A percentile compares a stretch with the other conserved stretches of the same genome.
These are phyloP conservation scores for Phoma sp. DNA, from an alignment of 2,329 filamentous ascomycete species.

Conservation along the genomic window DNA sequence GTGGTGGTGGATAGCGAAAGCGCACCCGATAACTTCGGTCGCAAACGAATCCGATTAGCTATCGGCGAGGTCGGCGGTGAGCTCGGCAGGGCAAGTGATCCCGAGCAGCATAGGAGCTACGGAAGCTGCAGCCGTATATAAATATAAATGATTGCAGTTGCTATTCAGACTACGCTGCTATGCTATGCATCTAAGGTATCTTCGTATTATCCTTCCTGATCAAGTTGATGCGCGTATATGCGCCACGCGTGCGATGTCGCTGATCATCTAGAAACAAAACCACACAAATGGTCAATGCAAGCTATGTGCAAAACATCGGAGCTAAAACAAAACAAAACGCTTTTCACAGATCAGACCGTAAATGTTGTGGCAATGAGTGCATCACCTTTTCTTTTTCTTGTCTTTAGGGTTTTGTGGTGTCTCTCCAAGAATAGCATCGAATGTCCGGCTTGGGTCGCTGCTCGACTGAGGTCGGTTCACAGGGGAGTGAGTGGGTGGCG, in stretches of 20 bases:
- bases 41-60: background rate
- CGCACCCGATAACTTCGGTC: background rate
- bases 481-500: conserved; percentile 41
- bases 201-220: conserved; percentile 7
- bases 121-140: background rate
- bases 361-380: background rate
- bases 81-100: conserved; percentile 4
- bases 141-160: background rate
- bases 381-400: conserved; percentile 42
- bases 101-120: background rate
- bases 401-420: conserved; percentile 33
- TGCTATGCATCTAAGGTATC: conserved; percentile 3
- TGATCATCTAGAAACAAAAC: conserved; percentile 6
- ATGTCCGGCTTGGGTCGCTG: conserved; percentile 55
- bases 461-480: conserved; percentile 37
- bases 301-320: background rate
- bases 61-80: conserved; percentile 13
- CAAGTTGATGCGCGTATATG: conserved; percentile 2
- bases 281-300: conserved; percentile 5
- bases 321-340: background rate
- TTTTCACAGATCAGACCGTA: conserved; percentile 7
- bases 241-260: conserved; percentile 11
- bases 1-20: background rate
- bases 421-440: conserved; percentile 56
- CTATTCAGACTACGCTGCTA: background rate